A percentile compares a stretch with the other conserved stretches of the same genome.
These are phyloP conservation scores for Pyrenochaeta sp. DNA, from an alignment of 2,329 filamentous ascomycete species.

Conservation along the genomic window DNA sequence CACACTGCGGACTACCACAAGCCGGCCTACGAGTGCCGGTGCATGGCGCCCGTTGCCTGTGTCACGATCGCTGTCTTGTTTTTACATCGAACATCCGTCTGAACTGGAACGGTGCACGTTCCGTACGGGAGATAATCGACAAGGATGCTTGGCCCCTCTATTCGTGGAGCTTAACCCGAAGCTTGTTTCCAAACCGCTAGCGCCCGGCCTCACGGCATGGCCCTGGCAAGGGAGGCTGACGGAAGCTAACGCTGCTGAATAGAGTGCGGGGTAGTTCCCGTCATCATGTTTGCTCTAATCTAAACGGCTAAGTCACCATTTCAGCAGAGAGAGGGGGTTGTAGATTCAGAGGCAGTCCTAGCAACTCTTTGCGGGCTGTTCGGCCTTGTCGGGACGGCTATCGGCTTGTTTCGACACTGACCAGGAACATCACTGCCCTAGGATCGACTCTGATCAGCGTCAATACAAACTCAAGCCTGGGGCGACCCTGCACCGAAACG, in stretches of 20 bases:
- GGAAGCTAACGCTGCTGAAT: constrained; percentile 28
- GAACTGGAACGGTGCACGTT: constrained; percentile 15
- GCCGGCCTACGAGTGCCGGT: background rate
- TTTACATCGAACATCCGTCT: constrained; percentile 10
- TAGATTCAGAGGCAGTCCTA: background rate
- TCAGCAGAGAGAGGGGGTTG: background rate
- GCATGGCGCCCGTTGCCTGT: constrained; percentile 1
- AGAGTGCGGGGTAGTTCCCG: constrained; percentile 31
- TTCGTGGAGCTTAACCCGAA: constrained; percentile 32
- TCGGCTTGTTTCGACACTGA: background rate
- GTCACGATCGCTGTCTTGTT: constrained; percentile 15
- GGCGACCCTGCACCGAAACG: constrained; percentile 13
- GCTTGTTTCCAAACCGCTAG: constrained; percentile 33
- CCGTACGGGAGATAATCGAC: constrained; percentile 26
- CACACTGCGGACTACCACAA: background rate
- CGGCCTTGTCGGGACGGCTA: background rate
- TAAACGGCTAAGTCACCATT: background rate
- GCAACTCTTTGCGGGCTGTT: no score
- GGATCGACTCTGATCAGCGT: background rate
- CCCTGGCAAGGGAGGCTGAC: constrained; percentile 29
- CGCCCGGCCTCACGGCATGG: constrained; percentile 16
- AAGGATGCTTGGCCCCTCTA: constrained; percentile 36
- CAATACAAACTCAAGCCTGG: constrained; percentile 1
- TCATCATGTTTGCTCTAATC: background rate
- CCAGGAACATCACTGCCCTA: background rate